A percentile compares a stretch with the other conserved stretches of the same genome.
These are phyloP conservation scores for Parastagonospora nodorum DNA, from an alignment of 2,329 filamentous ascomycete species.

Conservation along the genomic window DNA sequence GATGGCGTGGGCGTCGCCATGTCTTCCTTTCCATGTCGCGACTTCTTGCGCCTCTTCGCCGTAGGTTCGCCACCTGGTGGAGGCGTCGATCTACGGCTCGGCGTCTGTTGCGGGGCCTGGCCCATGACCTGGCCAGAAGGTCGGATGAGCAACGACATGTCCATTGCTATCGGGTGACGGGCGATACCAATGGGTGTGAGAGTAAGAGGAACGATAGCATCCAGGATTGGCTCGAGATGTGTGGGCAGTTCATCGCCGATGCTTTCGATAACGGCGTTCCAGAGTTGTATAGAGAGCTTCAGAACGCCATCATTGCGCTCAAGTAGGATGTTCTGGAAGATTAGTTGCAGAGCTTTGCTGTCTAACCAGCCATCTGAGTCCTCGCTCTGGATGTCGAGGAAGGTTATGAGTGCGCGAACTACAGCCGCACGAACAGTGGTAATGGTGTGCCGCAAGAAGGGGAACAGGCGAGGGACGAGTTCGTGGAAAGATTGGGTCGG, in stretches of 20 bases:
- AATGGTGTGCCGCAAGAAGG: slow-evolving; percentile 95
- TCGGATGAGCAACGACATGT: slow-evolving; percentile 84
- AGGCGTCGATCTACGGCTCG: slow-evolving; percentile 37
- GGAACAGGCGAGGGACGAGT: slow-evolving; percentile 90
- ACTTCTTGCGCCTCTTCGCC: slow-evolving; percentile 81
- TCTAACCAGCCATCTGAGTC: slow-evolving; percentile 88
- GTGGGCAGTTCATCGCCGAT: slow-evolving; percentile 69
- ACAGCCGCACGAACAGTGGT: slow-evolving; percentile 93
- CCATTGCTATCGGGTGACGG: slow-evolving; percentile 90
- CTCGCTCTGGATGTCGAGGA: slow-evolving; percentile 82
- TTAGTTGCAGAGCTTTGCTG: slow-evolving; percentile 81
- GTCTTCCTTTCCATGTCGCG: slow-evolving; percentile 73
- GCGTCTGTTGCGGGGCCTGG: slow-evolving; percentile 44
- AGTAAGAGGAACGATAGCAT: slow-evolving; percentile 81
- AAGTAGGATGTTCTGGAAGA: slow-evolving; percentile 94
- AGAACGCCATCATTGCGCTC: slow-evolving; percentile 87
- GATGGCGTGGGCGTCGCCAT: slow-evolving; percentile 58
- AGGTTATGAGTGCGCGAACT: slow-evolving; percentile 88
- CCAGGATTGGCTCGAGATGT: slow-evolving; percentile 76
- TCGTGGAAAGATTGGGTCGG: slow-evolving; percentile 88
- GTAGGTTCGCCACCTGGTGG: slow-evolving; percentile 54
- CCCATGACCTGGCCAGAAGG: slow-evolving; percentile 87
- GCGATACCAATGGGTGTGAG: slow-evolving; percentile 92
- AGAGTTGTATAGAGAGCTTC: slow-evolving; percentile 82
- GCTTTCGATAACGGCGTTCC: slow-evolving; percentile 75